phyloP scores from a whole-genome alignment of 345 rosid genomes.

The Salix caprea region DNA sequence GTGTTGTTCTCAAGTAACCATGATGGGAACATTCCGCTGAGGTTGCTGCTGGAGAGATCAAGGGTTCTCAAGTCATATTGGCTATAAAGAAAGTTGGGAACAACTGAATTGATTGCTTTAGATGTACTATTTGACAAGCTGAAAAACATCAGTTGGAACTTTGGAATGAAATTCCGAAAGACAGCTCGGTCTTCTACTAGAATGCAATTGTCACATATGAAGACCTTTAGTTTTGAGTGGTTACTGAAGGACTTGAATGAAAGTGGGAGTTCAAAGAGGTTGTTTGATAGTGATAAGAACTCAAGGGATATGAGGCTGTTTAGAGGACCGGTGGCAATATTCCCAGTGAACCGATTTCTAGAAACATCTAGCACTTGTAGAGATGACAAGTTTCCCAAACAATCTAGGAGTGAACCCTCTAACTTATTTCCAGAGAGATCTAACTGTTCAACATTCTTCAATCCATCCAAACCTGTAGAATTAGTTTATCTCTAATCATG shows the following conservation, averaged over 20 bases:
- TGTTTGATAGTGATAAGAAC: neutral
- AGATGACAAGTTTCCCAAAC: slow-evolving; percentile 14
- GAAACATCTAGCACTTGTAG: slow-evolving; percentile 13
- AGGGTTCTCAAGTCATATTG: slow-evolving; percentile 9
- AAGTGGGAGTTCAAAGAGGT: neutral
- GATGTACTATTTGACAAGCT: neutral
- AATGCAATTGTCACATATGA: neutral
- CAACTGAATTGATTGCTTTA: neutral
- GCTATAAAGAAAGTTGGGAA: neutral
- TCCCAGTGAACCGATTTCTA: slow-evolving; percentile 2
- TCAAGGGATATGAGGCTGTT: neutral
- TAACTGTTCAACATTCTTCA: slow-evolving; percentile 7
- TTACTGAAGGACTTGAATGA: slow-evolving; percentile 3
- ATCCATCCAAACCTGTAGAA: slow-evolving; percentile 5
- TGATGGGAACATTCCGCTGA: slow-evolving; percentile 4
- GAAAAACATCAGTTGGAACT: neutral
- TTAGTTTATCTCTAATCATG: too few species aligned
- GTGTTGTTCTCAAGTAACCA: slow-evolving; percentile 34
- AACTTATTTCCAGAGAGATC: neutral
- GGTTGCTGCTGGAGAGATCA: neutral
- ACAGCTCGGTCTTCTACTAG: neutral
- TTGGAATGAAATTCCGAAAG: neutral
- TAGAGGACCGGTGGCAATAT: neutral
- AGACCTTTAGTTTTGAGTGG: slow-evolving; percentile 13
- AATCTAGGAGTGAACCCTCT: neutral